Percentiles rank a stretch among this genome's conserved stretches.
phyloP scores from a whole-genome alignment of 441 rosid genomes.

The Populus trichocarpa region DNA sequence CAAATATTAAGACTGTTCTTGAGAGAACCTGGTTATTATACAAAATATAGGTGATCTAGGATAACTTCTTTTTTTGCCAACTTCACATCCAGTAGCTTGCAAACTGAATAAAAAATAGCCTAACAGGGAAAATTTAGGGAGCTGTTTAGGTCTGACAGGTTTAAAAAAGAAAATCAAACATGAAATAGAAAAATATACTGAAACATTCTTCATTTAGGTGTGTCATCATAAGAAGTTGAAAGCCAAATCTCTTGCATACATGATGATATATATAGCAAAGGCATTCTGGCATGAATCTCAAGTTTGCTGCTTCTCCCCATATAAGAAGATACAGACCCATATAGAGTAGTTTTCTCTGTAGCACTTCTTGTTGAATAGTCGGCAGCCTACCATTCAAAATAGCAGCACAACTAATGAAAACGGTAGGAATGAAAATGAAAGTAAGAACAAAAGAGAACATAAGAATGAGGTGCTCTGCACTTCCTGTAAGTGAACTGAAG shows the following conservation, averaged over 20 bases:
- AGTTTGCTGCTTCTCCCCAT: conserved; percentile 99
- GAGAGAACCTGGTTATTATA: not conserved
- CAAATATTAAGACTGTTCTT: not conserved
- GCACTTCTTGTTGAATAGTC: conserved; percentile 98
- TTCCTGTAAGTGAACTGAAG: not conserved
- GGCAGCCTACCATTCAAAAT: conserved; percentile 71
- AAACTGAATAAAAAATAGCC: not conserved
- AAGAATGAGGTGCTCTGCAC: too few species aligned
- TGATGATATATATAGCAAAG: conserved; percentile 97
- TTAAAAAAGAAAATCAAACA: not conserved
- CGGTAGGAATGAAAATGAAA: not conserved
- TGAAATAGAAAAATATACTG: conserved; percentile 2
- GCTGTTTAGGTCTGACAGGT: not conserved
- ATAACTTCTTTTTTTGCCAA: not conserved
- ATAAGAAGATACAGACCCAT: conserved; percentile 96
- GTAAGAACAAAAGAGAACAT: not conserved
- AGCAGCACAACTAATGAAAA: not conserved
- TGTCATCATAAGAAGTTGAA: not conserved
- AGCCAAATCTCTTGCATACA: conserved; percentile 29
- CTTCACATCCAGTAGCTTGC: not conserved
- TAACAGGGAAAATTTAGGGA: not conserved
- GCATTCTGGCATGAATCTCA: conserved; percentile 99
- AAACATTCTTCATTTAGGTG: conserved; percentile 26
- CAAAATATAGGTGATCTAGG: not conserved
- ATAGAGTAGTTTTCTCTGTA: conserved; percentile 89